Percentiles rank a stretch among this genome's conserved stretches.
phyloP scores from a whole-genome alignment of 2,329 filamentous ascomycete genomes.

The Thermoascus crustaceus region DNA sequence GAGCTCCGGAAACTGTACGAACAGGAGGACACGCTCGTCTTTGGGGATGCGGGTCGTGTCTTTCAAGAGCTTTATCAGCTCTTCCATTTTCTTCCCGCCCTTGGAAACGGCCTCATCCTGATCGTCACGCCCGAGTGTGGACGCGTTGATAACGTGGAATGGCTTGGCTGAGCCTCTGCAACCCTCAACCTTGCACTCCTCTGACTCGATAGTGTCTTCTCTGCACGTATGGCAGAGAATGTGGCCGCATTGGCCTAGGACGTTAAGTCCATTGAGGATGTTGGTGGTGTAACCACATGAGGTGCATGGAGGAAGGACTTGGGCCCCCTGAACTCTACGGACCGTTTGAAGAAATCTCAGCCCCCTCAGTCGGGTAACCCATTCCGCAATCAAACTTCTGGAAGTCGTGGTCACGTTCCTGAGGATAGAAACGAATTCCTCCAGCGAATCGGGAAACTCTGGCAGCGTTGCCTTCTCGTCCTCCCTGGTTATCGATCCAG shows the following conservation, averaged over 20 bases:
- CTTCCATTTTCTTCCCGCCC: conserved; percentile 43
- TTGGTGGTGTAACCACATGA: conserved; percentile 22
- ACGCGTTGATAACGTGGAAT: conserved; percentile 34
- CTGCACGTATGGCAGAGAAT: conserved; percentile 39
- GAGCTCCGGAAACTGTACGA: conserved; percentile 46
- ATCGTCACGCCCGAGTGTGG: conserved; percentile 26
- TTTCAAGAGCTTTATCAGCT: conserved; percentile 39
- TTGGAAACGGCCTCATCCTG: conserved; percentile 13
- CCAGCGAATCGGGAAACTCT: conserved; percentile 6
- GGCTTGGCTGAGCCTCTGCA: conserved; percentile 34
- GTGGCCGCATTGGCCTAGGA: conserved; percentile 47
- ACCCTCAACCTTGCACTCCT: conserved; percentile 32
- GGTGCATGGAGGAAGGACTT: conserved; percentile 19
- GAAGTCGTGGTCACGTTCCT: conserved; percentile 13
- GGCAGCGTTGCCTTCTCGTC: conserved; percentile 1
- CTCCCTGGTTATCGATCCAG: no score
- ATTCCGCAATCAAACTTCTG: conserved; percentile 15
- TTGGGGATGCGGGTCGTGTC: conserved; percentile 21
- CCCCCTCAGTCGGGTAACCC: conserved; percentile 14
- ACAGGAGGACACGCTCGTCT: conserved; percentile 47
- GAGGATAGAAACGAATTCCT: conserved; percentile 13
- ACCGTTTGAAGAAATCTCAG: conserved; percentile 18
- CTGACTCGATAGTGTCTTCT: conserved; percentile 10
- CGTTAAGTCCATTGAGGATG: conserved; percentile 23
- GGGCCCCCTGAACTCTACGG: conserved; percentile 12